Percentiles rank a stretch among this genome's conserved stretches.
These are phyloP conservation scores for Gossypium trilobum DNA, from an alignment of 441 rosid genomes.

Conservation along the genomic window DNA sequence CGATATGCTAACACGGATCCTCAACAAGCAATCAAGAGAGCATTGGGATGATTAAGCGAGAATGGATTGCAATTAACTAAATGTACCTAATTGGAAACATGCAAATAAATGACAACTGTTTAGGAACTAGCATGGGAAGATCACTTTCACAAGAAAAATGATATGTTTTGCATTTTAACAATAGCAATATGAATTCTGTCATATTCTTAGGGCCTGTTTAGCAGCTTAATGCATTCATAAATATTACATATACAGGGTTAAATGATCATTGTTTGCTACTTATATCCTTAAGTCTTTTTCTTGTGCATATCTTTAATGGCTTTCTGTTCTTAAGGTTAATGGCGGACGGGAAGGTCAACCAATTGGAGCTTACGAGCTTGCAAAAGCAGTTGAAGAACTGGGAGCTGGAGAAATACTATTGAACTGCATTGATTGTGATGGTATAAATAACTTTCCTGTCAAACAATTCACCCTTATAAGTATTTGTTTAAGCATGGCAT, in stretches of 20 bases:
- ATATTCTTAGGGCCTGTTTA: not conserved
- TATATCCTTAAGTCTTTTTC: constrained; percentile 10
- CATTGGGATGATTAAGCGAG: no score
- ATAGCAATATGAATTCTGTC: not conserved
- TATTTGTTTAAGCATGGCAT: not conserved
- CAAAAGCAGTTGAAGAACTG: constrained; percentile 82
- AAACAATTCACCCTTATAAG: not conserved
- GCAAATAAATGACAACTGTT: not conserved
- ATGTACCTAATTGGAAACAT: not conserved
- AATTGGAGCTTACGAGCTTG: constrained; percentile 93
- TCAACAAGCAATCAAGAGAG: no score
- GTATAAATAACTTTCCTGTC: constrained; percentile 23
- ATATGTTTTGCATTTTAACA: not conserved
- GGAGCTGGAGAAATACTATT: constrained; percentile 92
- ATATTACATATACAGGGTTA: not conserved
- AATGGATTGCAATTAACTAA: not conserved
- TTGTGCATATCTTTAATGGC: constrained; percentile 1
- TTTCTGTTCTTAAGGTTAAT: constrained; percentile 43
- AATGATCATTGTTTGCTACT: not conserved
- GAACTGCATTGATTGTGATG: constrained; percentile 94
- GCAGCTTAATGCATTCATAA: not conserved
- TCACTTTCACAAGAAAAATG: not conserved
- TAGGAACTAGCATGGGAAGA: not conserved
- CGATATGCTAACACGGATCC: no score
- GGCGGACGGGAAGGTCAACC: constrained; percentile 97